phyloP scores from a whole-genome alignment of 2,329 filamentous ascomycete genomes.

The Diplodia seriata region DNA sequence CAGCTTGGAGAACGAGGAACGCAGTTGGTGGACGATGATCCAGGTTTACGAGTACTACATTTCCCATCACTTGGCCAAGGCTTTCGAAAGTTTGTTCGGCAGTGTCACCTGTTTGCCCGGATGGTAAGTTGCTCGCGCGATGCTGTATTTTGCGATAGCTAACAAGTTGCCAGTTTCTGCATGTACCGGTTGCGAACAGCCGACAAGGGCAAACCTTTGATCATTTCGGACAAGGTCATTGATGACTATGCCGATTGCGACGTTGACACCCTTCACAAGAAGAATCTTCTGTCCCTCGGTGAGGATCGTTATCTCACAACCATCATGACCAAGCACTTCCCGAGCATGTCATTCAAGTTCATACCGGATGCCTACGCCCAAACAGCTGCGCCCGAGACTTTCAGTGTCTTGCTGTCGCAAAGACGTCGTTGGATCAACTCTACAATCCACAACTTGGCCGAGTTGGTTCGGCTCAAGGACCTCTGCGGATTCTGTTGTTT shows the following conservation, averaged over 20 bases:
- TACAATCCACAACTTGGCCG: constrained; percentile 93
- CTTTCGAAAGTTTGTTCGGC: constrained; percentile 96
- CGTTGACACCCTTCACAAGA: constrained; percentile 92
- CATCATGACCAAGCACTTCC: constrained; percentile 98
- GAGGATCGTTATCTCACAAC: constrained; percentile 98
- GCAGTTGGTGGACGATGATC: constrained; percentile 99
- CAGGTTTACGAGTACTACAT: constrained; percentile 99
- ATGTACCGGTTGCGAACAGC: constrained; percentile 97
- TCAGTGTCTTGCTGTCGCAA: constrained; percentile 94
- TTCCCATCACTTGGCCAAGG: constrained; percentile 94
- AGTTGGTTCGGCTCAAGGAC: constrained; percentile 87
- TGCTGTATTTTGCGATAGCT: constrained; percentile 15
- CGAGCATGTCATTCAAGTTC: constrained; percentile 94
- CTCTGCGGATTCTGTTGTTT: constrained; percentile 99
- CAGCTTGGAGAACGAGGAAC: constrained; percentile 91
- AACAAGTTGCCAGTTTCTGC: constrained; percentile 74
- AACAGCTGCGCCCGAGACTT: constrained; percentile 92
- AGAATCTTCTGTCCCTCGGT: constrained; percentile 91
- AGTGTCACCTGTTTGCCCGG: constrained; percentile 98
- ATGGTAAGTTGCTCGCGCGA: constrained; percentile 71
- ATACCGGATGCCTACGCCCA: constrained; percentile 90
- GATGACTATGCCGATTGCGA: constrained; percentile 86
- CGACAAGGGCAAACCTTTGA: constrained; percentile 91
- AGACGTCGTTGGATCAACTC: constrained; percentile 99
- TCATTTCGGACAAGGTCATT: constrained; percentile 89